phyloP scores from a whole-genome alignment of 306 rosid genomes.

The Fagus crenata region DNA sequence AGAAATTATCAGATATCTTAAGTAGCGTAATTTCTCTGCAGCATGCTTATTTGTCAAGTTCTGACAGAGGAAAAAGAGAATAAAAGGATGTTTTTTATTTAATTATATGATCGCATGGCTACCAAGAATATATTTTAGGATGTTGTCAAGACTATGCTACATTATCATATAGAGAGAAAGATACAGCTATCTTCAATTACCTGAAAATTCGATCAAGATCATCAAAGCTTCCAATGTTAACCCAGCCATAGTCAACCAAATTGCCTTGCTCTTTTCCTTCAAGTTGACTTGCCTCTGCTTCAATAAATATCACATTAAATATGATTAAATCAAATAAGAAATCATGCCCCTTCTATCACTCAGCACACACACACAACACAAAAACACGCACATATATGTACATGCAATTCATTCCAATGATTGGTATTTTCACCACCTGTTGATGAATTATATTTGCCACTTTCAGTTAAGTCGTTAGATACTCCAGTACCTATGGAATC shows the following conservation, averaged over 20 bases:
- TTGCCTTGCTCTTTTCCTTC: constrained; percentile 78
- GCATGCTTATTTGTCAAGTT: not conserved
- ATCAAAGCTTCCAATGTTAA: constrained; percentile 85
- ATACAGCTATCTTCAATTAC: constrained; percentile 46
- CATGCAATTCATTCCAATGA: constrained; percentile 23
- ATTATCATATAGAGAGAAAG: constrained; percentile 5
- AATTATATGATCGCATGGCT: not conserved
- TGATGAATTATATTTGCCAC: constrained; percentile 38
- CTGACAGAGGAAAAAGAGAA: not conserved
- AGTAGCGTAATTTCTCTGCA: not conserved
- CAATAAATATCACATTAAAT: constrained; percentile 39
- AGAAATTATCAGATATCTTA: not conserved
- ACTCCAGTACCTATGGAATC: constrained; percentile 47
- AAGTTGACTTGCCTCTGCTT: constrained; percentile 48
- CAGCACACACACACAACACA: constrained; percentile 27
- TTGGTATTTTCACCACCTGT: constrained; percentile 47
- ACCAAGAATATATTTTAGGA: not conserved
- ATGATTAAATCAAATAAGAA: constrained; percentile 18
- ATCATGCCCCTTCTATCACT: constrained; percentile 19
- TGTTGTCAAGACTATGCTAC: constrained; percentile 18
- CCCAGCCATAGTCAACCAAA: constrained; percentile 88
- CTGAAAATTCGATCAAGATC: constrained; percentile 88
- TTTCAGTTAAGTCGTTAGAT: constrained; percentile 43
- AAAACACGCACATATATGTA: constrained; percentile 5
- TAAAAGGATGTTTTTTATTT: not conserved